Conservation (phyloP, 1,139 yeast species). For the Suhomyces chickasaworum region DNA sequence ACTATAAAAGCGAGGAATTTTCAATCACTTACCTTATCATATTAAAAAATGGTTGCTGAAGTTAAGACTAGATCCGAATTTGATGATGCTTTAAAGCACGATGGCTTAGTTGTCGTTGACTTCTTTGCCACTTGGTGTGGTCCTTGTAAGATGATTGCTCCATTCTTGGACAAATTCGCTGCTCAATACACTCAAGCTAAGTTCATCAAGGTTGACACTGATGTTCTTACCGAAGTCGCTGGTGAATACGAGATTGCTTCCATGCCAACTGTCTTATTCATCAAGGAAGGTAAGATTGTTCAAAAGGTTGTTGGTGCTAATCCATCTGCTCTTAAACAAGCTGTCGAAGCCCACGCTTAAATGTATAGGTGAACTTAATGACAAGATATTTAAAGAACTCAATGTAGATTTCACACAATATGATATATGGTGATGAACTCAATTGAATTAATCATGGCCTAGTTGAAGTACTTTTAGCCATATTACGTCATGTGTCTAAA, state of each 20-base stretch:
- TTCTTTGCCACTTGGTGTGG: slow-evolving; percentile 94
- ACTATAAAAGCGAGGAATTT: slow-evolving; percentile 6
- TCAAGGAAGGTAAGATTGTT: slow-evolving; percentile 73
- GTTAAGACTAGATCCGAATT: slow-evolving; percentile 60
- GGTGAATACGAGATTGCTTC: slow-evolving; percentile 72
- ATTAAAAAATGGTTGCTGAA: slow-evolving; percentile 36
- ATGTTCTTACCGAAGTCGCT: slow-evolving; percentile 73
- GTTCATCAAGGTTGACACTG: slow-evolving; percentile 86
- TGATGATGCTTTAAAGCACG: slow-evolving; percentile 54
- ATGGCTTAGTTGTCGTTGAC: slow-evolving; percentile 74
- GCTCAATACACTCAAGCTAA: slow-evolving; percentile 51
- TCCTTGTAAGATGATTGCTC: slow-evolving; percentile 87
- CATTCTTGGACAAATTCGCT: slow-evolving; percentile 66
- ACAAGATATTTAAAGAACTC: no score
- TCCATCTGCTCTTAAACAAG: slow-evolving; percentile 76
- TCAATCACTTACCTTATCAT: not conserved
- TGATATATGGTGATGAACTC: no score
- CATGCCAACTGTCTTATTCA: slow-evolving; percentile 87
- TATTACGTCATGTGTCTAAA: no score
- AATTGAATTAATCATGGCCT: no score
- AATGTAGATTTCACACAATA: no score
- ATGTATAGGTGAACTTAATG: not conserved
- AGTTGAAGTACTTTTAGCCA: no score
- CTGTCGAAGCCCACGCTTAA: slow-evolving; percentile 59
- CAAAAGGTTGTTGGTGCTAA: slow-evolving; percentile 85